Base-by-base conservation (phyloP, 805 yeast species). In the Saturnispora dispora region DNA sequence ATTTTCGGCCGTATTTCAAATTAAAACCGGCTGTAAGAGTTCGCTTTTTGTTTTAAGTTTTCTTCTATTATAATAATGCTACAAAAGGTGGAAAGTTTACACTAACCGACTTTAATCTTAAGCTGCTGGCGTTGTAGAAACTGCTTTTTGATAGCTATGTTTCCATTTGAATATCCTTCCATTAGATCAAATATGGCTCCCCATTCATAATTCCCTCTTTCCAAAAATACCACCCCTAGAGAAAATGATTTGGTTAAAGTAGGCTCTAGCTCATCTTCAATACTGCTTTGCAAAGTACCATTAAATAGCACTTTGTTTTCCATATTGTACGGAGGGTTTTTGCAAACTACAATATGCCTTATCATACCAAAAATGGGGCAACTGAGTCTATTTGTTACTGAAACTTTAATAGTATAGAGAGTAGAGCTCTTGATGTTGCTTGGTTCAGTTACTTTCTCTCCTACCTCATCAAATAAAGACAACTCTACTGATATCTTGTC, bases 181-280 rank as follows among this genome's bases (percentile, higher is more conserved):
- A 66, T 55, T 51, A 74, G 78, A 50, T 82, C 85, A 55, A 81
- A 71, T 13, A 80, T 64, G 0, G 77, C 76, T 1, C 90, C 88
- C 84, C 96, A 83, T 63, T 87, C 93, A 62, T 83, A 89, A 46
- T 79, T 83, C 2, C 97, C 98, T 44, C 74, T 74, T 50, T 85
- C 90, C 37, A 90, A 68, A 4, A 88, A 77, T 18, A 83, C 74
- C 46, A 83, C 76, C 7, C 87, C 79, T 39, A 85, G 62, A 23
- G 71, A 72, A 30, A 79, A 68, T 2, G 63, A 69, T 3, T 68
- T 48, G 0, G 70, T 59, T 25, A 68, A 73, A 1, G 77, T 76
- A 0, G 83, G 73, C 1, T 58, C 59, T 1, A 83, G 57, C 2
- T 67, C 62, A 0, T 65, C 58, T 0, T 74, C 69, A 5, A 82